Base-by-base conservation (phyloP, 441 rosid species). In the Populus hybrid region DNA sequence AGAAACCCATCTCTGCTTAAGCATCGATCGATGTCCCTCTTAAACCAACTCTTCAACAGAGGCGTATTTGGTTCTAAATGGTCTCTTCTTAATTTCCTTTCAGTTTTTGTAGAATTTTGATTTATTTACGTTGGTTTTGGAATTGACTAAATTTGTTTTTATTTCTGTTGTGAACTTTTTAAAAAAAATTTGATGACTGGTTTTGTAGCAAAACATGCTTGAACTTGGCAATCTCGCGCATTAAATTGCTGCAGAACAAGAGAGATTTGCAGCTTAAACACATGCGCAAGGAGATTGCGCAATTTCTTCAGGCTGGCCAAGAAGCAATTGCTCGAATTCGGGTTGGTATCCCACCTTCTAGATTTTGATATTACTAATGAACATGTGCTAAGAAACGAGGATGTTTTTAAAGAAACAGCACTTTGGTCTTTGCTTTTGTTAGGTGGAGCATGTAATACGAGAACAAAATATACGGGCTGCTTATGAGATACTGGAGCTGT, bases 401-500 rank as follows among this genome's bases (percentile, higher is more conserved):
- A 53, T 69, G n/a, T 40, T 35, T 42, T 66, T 29, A 42, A 74
- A 56, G 23, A 56, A 53, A 64, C 78, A 4, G 56, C 38, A 74
- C 63, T 69, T 10, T 20, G 4, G 33, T 71, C 35, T 7, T 45
- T 40, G 45, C 70, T 59, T 71, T 69, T 76, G 61, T 71, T 77
- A 94, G 98, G 98, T 94, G 81, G 98, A 94, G 84, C 98, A 94
- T 89, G 97, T 94, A 31, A 90, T 93, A 61, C 84, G 95, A 64
- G 98, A 94, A 83, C 92, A 87, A 82, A 94, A 93, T 77, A 70
- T 90, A 68, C 87, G 92, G 87, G 94, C 93, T 74, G 97, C 95
- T 65, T 91, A 88, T 86, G 97, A 91, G 82, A 90, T 92, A 69
- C 72, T 94, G 81, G 98, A 89, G 88, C 87, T 92, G 40, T 94